Evolutionary conservation across 2,329 filamentous ascomycete genomes (phyloP).

Genomic region (Pyrenochaeta sp.): DNA sequence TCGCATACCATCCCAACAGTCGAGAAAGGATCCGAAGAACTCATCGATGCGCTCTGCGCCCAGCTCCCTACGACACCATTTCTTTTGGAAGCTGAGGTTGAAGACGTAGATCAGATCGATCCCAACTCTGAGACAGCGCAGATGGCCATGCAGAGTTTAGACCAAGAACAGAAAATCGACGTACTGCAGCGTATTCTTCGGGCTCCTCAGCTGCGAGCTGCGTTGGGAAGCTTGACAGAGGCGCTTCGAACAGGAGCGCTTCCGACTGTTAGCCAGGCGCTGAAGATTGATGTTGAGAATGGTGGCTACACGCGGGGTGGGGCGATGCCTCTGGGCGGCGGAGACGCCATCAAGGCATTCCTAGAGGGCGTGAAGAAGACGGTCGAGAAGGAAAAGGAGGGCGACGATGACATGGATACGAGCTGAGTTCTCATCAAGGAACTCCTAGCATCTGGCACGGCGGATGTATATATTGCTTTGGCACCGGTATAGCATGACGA

Average conservation of each 20-base stretch:
- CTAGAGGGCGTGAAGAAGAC: conserved; percentile 85
- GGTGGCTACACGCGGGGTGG: conserved; percentile 81
- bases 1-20: conserved; percentile 80
- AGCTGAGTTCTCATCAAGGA: too few relatives aligned
- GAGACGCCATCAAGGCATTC: conserved; percentile 89
- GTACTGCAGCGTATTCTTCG: conserved; percentile 83
- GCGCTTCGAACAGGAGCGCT: conserved; percentile 90
- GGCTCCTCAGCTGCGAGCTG: conserved; percentile 91
- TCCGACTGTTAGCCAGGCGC: conserved; percentile 85
- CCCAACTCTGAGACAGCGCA: conserved; percentile 72
- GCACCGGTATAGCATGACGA: too few relatives aligned
- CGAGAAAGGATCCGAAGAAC: conserved; percentile 67
- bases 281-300: conserved; percentile 81
- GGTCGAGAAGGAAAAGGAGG: conserved; percentile 62
- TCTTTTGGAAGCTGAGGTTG: conserved; percentile 74
- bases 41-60: conserved; percentile 76
- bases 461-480: too few relatives aligned
- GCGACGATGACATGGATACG: conserved; percentile 44
- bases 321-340: conserved; percentile 84
- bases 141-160: conserved; percentile 77
- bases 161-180: conserved; percentile 76
- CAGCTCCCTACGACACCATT: conserved; percentile 82
- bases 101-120: conserved; percentile 68
- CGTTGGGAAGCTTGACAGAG: conserved; percentile 81
- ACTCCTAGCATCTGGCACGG: too few relatives aligned